phyloP scores from a whole-genome alignment of 2,329 filamentous ascomycete species.

The Exophiala sideris region DNA sequence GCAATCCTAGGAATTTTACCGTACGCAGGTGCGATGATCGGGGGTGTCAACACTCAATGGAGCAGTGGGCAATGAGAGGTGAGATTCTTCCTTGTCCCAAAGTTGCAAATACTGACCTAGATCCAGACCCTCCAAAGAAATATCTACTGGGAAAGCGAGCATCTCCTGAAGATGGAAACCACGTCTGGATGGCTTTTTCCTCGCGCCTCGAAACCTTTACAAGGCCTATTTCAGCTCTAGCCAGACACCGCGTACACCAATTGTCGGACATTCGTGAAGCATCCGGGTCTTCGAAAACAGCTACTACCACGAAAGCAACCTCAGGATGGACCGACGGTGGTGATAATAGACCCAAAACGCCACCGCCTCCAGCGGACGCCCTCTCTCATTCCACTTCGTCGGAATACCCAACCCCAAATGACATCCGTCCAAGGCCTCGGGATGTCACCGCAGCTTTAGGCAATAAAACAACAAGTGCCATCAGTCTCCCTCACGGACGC shows the following conservation, averaged over 20 bases:
- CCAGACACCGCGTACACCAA: slow-evolving; percentile 21
- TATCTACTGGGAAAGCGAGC: slow-evolving; percentile 15
- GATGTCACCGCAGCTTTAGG: slow-evolving; percentile 10
- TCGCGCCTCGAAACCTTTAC: slow-evolving; percentile 17
- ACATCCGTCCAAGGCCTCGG: slow-evolving; percentile 3
- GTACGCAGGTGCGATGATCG: slow-evolving; percentile 3
- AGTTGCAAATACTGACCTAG: background rate
- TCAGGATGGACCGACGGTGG: slow-evolving; percentile 15
- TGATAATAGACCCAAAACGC: slow-evolving; percentile 15
- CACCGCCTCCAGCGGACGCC: slow-evolving; percentile 3
- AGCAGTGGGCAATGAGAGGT: slow-evolving; percentile 15
- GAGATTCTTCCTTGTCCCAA: background rate
- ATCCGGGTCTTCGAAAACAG: slow-evolving; percentile 21
- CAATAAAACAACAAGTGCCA: slow-evolving; percentile 23
- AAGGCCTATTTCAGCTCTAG: slow-evolving; percentile 22
- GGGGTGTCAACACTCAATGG: slow-evolving; percentile 6
- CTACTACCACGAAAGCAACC: background rate
- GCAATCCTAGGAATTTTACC: slow-evolving; percentile 2
- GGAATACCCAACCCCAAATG: slow-evolving; percentile 19
- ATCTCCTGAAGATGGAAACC: slow-evolving; percentile 18
- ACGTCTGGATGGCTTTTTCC: slow-evolving; percentile 10
- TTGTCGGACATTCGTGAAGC: slow-evolving; percentile 27
- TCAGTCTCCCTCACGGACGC: slow-evolving; percentile 24
- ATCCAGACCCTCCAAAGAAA: slow-evolving; percentile 12
- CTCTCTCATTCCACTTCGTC: slow-evolving; percentile 22